These are phyloP conservation scores for Saccharomyces hybrid DNA, from an alignment of 1,139 yeast genomes.

Conservation along the genomic window DNA sequence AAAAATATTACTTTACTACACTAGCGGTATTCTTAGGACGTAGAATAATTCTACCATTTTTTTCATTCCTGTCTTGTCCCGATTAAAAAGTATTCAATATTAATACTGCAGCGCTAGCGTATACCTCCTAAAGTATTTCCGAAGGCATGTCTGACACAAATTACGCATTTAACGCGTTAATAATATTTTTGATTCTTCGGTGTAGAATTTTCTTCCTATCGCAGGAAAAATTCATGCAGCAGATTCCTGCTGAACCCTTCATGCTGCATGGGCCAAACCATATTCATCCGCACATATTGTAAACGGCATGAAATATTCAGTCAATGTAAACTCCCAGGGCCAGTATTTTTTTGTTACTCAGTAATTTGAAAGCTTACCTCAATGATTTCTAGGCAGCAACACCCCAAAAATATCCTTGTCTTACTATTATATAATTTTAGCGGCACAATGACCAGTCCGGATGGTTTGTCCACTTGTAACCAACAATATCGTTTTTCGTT, in stretches of 20 bases:
- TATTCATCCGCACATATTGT: background rate
- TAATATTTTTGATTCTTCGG: background rate
- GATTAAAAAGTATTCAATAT: background rate
- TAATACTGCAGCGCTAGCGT: background rate
- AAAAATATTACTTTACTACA: background rate
- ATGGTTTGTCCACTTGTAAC: constrained; percentile 13
- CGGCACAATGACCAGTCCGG: constrained; percentile 35
- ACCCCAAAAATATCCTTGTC: background rate
- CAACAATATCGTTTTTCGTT: background rate
- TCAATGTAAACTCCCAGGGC: background rate
- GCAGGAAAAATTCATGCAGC: background rate
- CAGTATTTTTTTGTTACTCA: background rate
- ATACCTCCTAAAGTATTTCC: background rate
- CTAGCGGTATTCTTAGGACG: background rate
- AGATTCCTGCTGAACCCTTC: background rate
- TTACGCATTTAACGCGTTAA: background rate
- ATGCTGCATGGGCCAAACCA: background rate
- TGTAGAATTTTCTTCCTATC: background rate
- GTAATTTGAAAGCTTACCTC: background rate
- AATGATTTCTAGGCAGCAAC: background rate
- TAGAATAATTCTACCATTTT: background rate
- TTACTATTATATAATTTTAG: background rate
- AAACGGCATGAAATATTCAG: background rate
- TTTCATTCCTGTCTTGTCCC: background rate
- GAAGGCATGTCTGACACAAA: background rate